These are phyloP conservation scores for Boletus insuetus DNA, from an alignment of 768 basidiomycete genomes.

Conservation along the genomic window DNA sequence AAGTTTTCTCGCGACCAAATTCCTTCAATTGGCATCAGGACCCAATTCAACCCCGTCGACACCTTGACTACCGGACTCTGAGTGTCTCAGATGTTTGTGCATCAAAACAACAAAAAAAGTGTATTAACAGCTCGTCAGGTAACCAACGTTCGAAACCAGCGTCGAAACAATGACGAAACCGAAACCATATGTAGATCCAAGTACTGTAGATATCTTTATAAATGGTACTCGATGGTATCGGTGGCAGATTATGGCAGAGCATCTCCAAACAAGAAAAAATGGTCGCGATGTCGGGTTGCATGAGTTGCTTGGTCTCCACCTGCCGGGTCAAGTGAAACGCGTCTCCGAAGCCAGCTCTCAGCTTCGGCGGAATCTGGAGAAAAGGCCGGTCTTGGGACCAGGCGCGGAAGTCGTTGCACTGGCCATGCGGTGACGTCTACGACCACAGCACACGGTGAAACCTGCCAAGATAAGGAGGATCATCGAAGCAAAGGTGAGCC, in stretches of 20 bases:
- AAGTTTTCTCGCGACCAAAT: too few species aligned
- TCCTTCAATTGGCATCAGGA: too few species aligned
- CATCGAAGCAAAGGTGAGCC: constrained; percentile 69
- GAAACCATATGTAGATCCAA: background rate
- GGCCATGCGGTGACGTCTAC: constrained; percentile 52
- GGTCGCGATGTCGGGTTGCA: background rate
- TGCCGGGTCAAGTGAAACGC: too few species aligned
- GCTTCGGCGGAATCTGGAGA: constrained; percentile 40
- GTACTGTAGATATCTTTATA: constrained; percentile 14
- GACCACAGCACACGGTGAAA: constrained; percentile 68
- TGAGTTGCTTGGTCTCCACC: background rate
- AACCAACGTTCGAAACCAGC: background rate
- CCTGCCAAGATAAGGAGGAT: constrained; percentile 63
- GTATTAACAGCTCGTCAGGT: constrained; percentile 7
- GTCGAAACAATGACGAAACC: background rate
- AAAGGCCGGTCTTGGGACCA: constrained; percentile 27
- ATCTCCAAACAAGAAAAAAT: background rate
- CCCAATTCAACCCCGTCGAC: too few species aligned
- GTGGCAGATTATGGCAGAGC: background rate
- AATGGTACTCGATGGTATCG: constrained; percentile 2
- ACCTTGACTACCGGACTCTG: too few species aligned
- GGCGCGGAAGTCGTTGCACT: constrained; percentile 30
- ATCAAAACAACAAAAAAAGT: background rate
- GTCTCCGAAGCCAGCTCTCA: constrained; percentile 5
- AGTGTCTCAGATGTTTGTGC: too few species aligned